Percentiles rank a stretch among this genome's conserved stretches.
These are phyloP conservation scores for Cyberlindnera euphorbiae DNA, from an alignment of 805 yeast genomes.

Conservation along the genomic window DNA sequence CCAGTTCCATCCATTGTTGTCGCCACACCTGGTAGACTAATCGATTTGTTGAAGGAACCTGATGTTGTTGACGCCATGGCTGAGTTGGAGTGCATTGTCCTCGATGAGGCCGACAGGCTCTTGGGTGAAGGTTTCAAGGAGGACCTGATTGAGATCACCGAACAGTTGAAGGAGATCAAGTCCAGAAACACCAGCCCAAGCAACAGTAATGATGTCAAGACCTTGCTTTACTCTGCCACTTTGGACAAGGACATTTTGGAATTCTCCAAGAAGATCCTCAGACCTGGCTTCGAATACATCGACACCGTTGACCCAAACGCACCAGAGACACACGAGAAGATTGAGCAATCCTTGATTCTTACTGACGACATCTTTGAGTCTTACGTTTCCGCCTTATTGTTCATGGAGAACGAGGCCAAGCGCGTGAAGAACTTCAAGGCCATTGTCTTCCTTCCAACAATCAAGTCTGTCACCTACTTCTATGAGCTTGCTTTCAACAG, in stretches of 20 bases:
- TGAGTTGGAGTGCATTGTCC: slow-evolving; percentile 57
- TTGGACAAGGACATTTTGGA: slow-evolving; percentile 60
- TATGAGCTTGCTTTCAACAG: slow-evolving; percentile 21
- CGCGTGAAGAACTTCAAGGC: slow-evolving; percentile 58
- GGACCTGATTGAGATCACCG: slow-evolving; percentile 55
- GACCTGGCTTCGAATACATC: slow-evolving; percentile 51
- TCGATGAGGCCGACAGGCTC: slow-evolving; percentile 90
- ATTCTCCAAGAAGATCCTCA: slow-evolving; percentile 59
- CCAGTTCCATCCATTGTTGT: slow-evolving; percentile 58
- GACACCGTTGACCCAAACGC: slow-evolving; percentile 73
- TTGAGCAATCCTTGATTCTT: slow-evolving; percentile 59
- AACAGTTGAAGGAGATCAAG: slow-evolving; percentile 36
- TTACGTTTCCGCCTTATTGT: slow-evolving; percentile 51
- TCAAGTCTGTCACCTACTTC: slow-evolving; percentile 54
- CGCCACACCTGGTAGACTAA: slow-evolving; percentile 86
- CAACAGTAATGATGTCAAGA: slow-evolving; percentile 43
- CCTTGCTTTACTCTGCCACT: slow-evolving; percentile 85
- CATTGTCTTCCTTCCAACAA: slow-evolving; percentile 79
- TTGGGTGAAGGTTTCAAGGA: slow-evolving; percentile 76
- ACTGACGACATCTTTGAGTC: slow-evolving; percentile 54
- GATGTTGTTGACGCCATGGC: slow-evolving; percentile 42
- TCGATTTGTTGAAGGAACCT: slow-evolving; percentile 51
- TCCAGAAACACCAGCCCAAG: slow-evolving; percentile 21
- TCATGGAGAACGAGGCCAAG: slow-evolving; percentile 36
- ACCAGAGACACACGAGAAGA: slow-evolving; percentile 74